Evolutionary conservation across 345 rosid genomes (phyloP).

Genomic region (Ailanthus altissimus): DNA sequence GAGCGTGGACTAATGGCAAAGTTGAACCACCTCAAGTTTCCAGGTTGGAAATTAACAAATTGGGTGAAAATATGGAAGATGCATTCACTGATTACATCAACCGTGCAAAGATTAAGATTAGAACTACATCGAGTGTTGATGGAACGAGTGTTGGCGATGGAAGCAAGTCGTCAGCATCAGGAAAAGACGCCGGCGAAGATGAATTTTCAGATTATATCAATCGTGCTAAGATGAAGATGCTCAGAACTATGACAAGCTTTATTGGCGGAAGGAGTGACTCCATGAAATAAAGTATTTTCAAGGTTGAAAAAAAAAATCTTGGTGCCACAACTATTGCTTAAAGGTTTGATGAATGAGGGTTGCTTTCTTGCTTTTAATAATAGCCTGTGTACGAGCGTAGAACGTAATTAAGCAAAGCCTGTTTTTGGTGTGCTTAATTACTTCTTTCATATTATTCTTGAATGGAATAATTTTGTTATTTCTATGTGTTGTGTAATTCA

Average conservation of each 20-base stretch:
- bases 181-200: constrained; percentile 21
- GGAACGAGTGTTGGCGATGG: not conserved
- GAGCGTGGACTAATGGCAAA: not conserved
- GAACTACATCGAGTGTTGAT: constrained; percentile 4
- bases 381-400: not conserved
- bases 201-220: constrained; percentile 32
- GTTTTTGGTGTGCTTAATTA: too few species aligned
- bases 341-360: constrained; percentile 12
- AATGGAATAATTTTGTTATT: not conserved
- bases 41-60: constrained; percentile 8
- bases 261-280: constrained; percentile 19
- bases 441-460: too few species aligned
- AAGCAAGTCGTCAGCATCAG: not conserved
- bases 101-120: constrained; percentile 31
- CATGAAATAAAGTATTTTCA: constrained; percentile 16
- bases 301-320: not conserved
- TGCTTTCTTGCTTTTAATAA: not conserved
- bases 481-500: not conserved
- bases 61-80: constrained; percentile 26
- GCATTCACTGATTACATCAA: constrained; percentile 31
- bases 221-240: constrained; percentile 32
- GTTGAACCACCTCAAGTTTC: not conserved
- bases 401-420: too few species aligned
- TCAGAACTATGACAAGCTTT: constrained; percentile 28
- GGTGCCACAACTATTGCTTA: not conserved